Percentiles rank a stretch among this genome's conserved stretches.
These are phyloP conservation scores for Nymphaea thermarum DNA, from an alignment of 164 flowering plant species.

Conservation along the genomic window DNA sequence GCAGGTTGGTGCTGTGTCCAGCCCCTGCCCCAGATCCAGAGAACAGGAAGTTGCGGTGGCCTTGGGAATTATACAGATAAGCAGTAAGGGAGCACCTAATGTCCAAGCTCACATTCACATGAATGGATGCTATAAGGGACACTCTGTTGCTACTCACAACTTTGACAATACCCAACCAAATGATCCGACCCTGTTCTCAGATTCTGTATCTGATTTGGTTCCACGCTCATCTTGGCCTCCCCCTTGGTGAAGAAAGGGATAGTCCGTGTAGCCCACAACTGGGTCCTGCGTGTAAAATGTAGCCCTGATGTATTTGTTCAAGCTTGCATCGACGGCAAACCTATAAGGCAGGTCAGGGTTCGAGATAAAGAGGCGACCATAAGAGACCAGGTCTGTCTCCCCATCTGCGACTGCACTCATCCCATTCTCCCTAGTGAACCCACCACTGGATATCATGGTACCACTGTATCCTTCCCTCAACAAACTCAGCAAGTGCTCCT, in stretches of 20 bases:
- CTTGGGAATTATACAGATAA: too few species aligned
- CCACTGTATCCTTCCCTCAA: constrained; percentile 20
- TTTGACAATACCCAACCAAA: too few species aligned
- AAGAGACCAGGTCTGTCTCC: constrained; percentile 31
- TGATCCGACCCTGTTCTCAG: too few species aligned
- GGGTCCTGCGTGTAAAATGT: constrained; percentile 31
- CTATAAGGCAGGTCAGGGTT: constrained; percentile 30
- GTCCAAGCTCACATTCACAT: too few species aligned
- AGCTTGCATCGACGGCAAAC: constrained; percentile 18
- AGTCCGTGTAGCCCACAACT: constrained; percentile 30
- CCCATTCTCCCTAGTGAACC: constrained; percentile 29
- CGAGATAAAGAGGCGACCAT: constrained; percentile 26
- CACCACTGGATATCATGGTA: constrained; percentile 29
- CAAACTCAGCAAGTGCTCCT: constrained; percentile 10
- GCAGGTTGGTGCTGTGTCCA: too few species aligned
- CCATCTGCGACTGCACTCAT: constrained; percentile 20
- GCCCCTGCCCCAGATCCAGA: too few species aligned
- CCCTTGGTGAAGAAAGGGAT: constrained; percentile 21
- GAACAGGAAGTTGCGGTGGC: too few species aligned
- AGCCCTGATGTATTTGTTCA: constrained; percentile 21
- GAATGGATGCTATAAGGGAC: too few species aligned
- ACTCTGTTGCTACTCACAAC: too few species aligned
- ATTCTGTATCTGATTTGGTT: neutral
- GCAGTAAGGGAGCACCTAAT: too few species aligned
- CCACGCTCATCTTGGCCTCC: neutral